Percentiles rank a stretch among this genome's conserved stretches.
Conservation (phyloP, 306 rosid species). For the Astragalus glycyphyllos region DNA sequence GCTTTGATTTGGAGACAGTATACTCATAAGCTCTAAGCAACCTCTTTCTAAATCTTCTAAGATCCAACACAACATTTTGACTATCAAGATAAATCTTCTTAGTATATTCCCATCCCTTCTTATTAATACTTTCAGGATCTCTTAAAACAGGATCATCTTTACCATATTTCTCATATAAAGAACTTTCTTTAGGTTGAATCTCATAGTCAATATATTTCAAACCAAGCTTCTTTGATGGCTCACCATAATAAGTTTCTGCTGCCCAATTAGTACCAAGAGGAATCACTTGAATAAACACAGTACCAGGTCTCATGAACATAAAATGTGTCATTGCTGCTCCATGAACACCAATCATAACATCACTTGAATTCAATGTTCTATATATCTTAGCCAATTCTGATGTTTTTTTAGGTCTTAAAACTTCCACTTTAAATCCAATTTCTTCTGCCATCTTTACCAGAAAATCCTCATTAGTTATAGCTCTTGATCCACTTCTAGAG, state of each 20-base stretch:
- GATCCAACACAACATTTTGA: constrained; percentile 73
- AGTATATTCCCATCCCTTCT: constrained; percentile 87
- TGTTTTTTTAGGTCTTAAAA: constrained; percentile 64
- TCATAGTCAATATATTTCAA: constrained; percentile 81
- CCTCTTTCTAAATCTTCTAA: constrained; percentile 71
- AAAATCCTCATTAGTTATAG: constrained; percentile 69
- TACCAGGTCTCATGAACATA: constrained; percentile 73
- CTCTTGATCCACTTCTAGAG: constrained; percentile 84
- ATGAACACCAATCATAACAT: constrained; percentile 92
- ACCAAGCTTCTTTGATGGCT: constrained; percentile 88
- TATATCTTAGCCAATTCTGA: constrained; percentile 89
- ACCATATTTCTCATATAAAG: constrained; percentile 60
- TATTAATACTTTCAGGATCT: constrained; percentile 67
- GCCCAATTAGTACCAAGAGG: constrained; percentile 94
- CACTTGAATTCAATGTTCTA: constrained; percentile 68
- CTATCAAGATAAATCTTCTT: constrained; percentile 89
- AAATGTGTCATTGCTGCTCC: constrained; percentile 99
- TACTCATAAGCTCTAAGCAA: constrained; percentile 65
- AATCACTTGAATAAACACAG: constrained; percentile 81
- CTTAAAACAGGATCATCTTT: constrained; percentile 65
- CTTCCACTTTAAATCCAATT: constrained; percentile 67
- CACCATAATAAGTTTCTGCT: constrained; percentile 85
- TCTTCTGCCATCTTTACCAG: constrained; percentile 71
- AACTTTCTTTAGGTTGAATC: constrained; percentile 74
- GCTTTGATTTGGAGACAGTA: constrained; percentile 45